Evolutionary conservation across 192 early-diverging fungal genomes (phyloP).

Genomic region (Gonapodya sp.): DNA sequence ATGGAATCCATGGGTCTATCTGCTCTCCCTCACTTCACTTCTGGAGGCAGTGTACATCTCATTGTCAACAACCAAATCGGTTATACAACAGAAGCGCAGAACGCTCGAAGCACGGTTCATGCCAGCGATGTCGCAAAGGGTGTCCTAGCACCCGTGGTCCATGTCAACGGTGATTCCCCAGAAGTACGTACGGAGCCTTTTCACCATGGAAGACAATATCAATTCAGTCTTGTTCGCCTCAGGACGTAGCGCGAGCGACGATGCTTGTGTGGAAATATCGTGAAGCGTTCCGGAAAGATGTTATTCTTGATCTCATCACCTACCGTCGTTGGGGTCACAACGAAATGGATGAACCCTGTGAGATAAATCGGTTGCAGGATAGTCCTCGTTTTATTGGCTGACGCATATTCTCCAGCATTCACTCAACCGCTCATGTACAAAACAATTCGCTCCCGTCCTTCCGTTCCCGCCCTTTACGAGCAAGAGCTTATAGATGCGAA

Average conservation of each 20-base stretch:
- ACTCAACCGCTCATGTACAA: conserved; percentile 97
- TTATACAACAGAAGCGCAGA: conserved; percentile 93
- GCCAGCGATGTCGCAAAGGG: conserved; percentile 93
- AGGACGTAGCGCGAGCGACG: conserved; percentile 82
- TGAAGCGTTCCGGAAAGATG: conserved; percentile 86
- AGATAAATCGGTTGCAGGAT: neutral
- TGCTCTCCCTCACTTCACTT: conserved; percentile 88
- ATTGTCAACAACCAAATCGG: conserved; percentile 98
- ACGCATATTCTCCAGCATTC: conserved; percentile 41
- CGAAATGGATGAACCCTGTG: conserved; percentile 86
- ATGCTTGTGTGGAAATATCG: conserved; percentile 82
- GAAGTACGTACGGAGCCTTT: too few relatives aligned
- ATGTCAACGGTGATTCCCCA: conserved; percentile 92
- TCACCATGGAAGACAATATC: neutral
- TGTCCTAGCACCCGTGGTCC: conserved; percentile 90
- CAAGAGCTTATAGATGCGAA: conserved; percentile 47
- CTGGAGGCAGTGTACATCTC: conserved; percentile 91
- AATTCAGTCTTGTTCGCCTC: neutral
- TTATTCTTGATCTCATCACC: conserved; percentile 88
- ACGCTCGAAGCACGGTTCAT: conserved; percentile 84
- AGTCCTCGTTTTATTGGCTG: conserved; percentile 2
- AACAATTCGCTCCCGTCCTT: conserved; percentile 73
- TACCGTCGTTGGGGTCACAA: conserved; percentile 98
- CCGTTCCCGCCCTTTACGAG: conserved; percentile 81
- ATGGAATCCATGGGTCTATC: conserved; percentile 94